A percentile compares a stretch with the other conserved stretches of the same genome.
Evolutionary conservation across 495 filamentous ascomycete genomes (phyloP).

Genomic region (Mytilinidion resinicola): DNA sequence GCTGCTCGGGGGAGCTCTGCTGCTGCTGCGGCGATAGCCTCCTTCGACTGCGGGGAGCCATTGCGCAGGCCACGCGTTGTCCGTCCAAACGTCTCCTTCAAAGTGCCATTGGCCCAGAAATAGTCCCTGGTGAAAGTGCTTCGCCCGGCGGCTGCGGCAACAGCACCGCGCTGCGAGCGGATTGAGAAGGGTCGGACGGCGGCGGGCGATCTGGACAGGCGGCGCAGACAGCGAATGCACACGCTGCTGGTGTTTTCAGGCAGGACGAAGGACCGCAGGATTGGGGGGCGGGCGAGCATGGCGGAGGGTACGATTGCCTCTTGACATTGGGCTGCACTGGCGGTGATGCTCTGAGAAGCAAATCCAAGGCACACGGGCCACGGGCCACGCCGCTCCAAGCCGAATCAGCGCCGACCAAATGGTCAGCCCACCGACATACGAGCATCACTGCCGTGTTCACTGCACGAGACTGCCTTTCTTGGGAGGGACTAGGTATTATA

Average conservation of each 20-base stretch:
- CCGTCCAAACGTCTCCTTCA: slow-evolving; percentile 14
- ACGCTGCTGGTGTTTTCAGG: slow-evolving; percentile 14
- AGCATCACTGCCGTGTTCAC: background rate
- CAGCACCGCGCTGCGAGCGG: slow-evolving; percentile 5
- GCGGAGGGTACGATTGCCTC: background rate
- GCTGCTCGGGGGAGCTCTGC: background rate
- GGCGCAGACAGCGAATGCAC: slow-evolving; percentile 21
- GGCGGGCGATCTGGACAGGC: slow-evolving; percentile 5
- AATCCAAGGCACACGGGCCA: too few species aligned
- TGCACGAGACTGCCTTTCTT: too few species aligned
- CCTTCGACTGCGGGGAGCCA: background rate
- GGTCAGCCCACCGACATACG: background rate
- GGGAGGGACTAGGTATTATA: slow-evolving; percentile 19
- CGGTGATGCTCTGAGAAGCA: too few species aligned
- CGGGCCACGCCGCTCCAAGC: too few species aligned
- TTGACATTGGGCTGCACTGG: background rate
- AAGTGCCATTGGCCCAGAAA: slow-evolving; percentile 27
- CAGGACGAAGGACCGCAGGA: slow-evolving; percentile 2
- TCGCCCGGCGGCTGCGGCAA: slow-evolving; percentile 13
- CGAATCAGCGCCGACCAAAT: too few species aligned
- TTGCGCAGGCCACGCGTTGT: slow-evolving; percentile 15
- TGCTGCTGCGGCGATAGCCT: background rate
- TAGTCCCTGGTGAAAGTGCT: slow-evolving; percentile 27
- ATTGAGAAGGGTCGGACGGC: slow-evolving; percentile 16
- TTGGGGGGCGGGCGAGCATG: slow-evolving; percentile 18